Percentiles rank a stretch among this genome's conserved stretches.
These are phyloP conservation scores for Tilletia caries DNA, from an alignment of 1,284 basidiomycete genomes.

Conservation along the genomic window DNA sequence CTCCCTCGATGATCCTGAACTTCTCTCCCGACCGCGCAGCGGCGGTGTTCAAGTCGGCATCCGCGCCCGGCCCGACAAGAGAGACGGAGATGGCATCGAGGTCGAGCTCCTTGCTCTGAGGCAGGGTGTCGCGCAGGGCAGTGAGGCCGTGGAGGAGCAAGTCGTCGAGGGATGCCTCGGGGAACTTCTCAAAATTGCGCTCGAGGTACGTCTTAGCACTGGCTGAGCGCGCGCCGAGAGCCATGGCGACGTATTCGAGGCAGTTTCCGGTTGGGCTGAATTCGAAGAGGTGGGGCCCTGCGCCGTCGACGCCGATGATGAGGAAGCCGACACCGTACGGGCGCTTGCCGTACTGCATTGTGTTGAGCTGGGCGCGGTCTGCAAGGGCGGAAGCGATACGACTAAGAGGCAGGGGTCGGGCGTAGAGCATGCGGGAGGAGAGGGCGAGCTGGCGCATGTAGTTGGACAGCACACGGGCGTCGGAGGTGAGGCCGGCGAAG, in stretches of 20 bases:
- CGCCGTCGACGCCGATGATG: constrained; percentile 89
- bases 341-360: constrained; percentile 93
- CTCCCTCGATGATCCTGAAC: constrained; percentile 47
- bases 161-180: constrained; percentile 33
- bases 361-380: constrained; percentile 98
- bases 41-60: constrained; percentile 39
- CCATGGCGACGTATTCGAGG: constrained; percentile 98
- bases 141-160: constrained; percentile 46
- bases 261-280: constrained; percentile 96
- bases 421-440: constrained; percentile 89
- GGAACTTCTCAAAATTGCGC: constrained; percentile 82
- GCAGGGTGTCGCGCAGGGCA: constrained; percentile 49
- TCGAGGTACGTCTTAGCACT: constrained; percentile 98
- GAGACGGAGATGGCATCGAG: constrained; percentile 45
- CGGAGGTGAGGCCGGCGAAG: constrained; percentile 94
- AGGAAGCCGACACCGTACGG: constrained; percentile 99
- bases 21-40: constrained; percentile 39
- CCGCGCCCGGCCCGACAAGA: constrained; percentile 49
- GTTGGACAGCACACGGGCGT: constrained; percentile 82
- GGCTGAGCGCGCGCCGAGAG: constrained; percentile 94
- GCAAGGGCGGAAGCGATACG: constrained; percentile 89
- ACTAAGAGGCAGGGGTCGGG: constrained; percentile 87
- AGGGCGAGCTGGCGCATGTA: constrained; percentile 99
- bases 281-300: constrained; percentile 94
- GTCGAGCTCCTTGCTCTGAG: constrained; percentile 51